Base-by-base conservation (phyloP, 192 early-diverging fungal species). In the Chytriomyces sp. region DNA sequence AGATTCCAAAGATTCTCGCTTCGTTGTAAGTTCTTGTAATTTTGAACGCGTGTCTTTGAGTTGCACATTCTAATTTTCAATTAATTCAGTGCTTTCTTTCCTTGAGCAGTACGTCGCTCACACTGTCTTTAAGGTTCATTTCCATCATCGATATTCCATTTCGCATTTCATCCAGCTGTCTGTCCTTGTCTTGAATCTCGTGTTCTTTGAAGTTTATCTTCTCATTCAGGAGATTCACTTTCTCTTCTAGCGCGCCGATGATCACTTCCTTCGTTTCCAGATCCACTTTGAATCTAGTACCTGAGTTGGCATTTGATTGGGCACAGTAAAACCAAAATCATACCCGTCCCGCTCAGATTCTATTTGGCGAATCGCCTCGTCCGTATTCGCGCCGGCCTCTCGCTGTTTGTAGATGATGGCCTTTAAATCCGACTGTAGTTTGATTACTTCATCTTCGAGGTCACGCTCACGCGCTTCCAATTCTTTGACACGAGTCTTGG, bases 321-420 rank as follows among this genome's bases (percentile, higher is more conserved):
- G n/a, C 19, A 8, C 19, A 44, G 26, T 56, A 33, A 4, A 32
- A 31, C 25, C 14, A 17, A 44, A 28, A n/a, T 72, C n/a, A 5
- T 17, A 80, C 72, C 78, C 17, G 12, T 79, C 78, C n/a, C 65
- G 34, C 65, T 85, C 83, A 34, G 17, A 32, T 63, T 85, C 80
- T 30, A 82, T 31, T 41, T 78, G 73, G 1, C 64, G 10, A 12
- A 82, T 30, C 6, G 63, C 64, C 52, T 85, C 83, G 17, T 39
- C 70, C 3, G 78, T 79, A 19, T 38, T 39, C 2, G 37, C 64
- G 4, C 79, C 64, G 22, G 54, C 57, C 62, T 85, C 79, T 14
- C 76, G 39, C 28, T 83, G 78, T 34, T 75, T 26, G 22, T 61
- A 34, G 5, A 78, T n/a, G 22, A 68, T 77, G 12, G 77, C 75